A percentile compares a stretch with the other conserved stretches of the same genome.
phyloP scores from a whole-genome alignment of 1,139 yeast species.

The Schizosaccharomyces versatilis region DNA sequence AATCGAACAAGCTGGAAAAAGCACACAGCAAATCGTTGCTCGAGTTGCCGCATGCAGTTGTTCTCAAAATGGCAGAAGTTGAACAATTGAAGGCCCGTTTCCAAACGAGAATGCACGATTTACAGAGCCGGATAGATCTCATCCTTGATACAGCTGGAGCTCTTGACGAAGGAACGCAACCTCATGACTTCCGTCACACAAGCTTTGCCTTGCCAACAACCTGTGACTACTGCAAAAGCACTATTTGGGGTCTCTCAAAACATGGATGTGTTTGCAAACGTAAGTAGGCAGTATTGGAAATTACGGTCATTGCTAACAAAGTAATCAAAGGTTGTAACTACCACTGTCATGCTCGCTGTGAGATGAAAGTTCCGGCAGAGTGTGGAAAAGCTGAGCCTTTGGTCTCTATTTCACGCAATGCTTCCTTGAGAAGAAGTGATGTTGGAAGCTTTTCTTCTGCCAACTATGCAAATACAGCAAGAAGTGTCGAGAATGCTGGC shows the following conservation, averaged over 20 bases:
- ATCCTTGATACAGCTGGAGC: constrained; percentile 74
- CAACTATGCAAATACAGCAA: too few relatives aligned
- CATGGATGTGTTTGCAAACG: constrained; percentile 14
- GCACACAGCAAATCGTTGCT: too few relatives aligned
- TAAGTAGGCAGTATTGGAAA: background rate
- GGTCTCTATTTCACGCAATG: too few relatives aligned
- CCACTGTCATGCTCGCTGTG: constrained; percentile 15
- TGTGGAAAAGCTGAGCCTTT: constrained; percentile 11
- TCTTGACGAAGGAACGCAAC: constrained; percentile 16
- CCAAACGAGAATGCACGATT: background rate
- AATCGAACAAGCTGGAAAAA: too few relatives aligned
- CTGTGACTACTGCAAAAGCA: constrained; percentile 14
- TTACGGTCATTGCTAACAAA: background rate
- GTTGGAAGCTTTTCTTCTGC: too few relatives aligned
- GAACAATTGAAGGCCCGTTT: constrained; percentile 32
- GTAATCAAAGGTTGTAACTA: constrained; percentile 12
- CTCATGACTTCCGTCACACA: constrained; percentile 14
- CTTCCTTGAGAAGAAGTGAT: too few relatives aligned
- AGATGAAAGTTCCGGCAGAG: constrained; percentile 15
- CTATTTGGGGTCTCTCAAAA: constrained; percentile 15
- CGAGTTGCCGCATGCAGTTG: too few relatives aligned
- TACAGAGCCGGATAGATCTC: constrained; percentile 71
- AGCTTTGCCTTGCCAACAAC: constrained; percentile 16
- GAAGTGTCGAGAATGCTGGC: too few relatives aligned
- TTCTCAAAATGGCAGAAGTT: constrained; percentile 27